Conservation (phyloP, 129 eudicot genomes). For the Helichrysum umbraculigerum region DNA sequence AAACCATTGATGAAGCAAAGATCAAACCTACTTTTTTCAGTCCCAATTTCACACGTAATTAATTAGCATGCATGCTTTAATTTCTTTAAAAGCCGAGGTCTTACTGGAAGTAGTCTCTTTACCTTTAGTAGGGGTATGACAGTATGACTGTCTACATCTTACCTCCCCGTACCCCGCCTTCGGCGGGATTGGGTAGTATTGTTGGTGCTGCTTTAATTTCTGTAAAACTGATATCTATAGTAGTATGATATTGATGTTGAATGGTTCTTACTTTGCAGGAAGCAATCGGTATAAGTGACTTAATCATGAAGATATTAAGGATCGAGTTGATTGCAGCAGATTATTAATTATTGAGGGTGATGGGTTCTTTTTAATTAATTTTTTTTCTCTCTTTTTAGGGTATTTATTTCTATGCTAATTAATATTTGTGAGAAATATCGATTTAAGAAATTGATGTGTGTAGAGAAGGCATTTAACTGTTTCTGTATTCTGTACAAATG, state of each 20-base stretch:
- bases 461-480: conserved; percentile 43
- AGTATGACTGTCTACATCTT: no score
- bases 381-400: conserved; percentile 12
- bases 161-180: no score
- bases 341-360: conserved; percentile 19
- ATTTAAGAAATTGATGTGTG: conserved; percentile 30
- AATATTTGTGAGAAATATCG: conserved; percentile 19
- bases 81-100: not conserved
- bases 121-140: no score
- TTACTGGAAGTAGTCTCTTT: no score
- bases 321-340: conserved; percentile 26
- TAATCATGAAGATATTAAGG: conserved; percentile 2
- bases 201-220: no score
- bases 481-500: conserved; percentile 46
- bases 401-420: conserved; percentile 29
- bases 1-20: conserved; percentile 69
- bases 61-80: conserved; percentile 2
- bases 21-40: conserved; percentile 27
- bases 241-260: not conserved
- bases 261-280: conserved; percentile 22
- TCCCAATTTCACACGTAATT: conserved; percentile 36
- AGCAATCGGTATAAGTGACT: conserved; percentile 35
- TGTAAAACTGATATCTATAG: no score
- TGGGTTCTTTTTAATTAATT: not conserved
- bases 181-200: no score